A percentile compares a stretch with the other conserved stretches of the same genome.
Evolutionary conservation across 2,329 filamentous ascomycete species (phyloP).

Genomic region (Fusarium setosum): DNA sequence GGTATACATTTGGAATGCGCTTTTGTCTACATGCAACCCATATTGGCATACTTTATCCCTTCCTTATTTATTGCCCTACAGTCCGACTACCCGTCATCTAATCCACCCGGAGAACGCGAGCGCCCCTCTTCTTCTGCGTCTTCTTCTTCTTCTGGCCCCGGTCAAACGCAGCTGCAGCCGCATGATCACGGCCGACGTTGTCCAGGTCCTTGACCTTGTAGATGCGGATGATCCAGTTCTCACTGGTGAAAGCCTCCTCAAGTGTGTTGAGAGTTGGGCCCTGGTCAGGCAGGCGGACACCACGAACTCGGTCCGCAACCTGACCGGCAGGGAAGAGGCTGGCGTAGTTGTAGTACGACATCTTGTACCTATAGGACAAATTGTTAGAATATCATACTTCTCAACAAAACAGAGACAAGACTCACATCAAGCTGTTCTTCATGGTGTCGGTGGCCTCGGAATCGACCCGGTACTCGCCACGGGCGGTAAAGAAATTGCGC

Average conservation of each 20-base stretch:
- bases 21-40: slow-evolving; percentile 48
- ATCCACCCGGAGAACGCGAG: slow-evolving; percentile 78
- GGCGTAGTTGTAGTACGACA: slow-evolving; percentile 99
- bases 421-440: slow-evolving; percentile 99
- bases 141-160: slow-evolving; percentile 88
- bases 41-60: slow-evolving; percentile 34
- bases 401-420: slow-evolving; percentile 22
- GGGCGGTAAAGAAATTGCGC: slow-evolving; percentile 91
- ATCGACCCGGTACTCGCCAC: slow-evolving; percentile 96
- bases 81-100: slow-evolving; percentile 53
- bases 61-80: slow-evolving; percentile 20
- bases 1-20: slow-evolving; percentile 52
- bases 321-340: slow-evolving; percentile 91
- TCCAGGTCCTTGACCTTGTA: slow-evolving; percentile 99
- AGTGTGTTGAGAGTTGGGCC: slow-evolving; percentile 88
- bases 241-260: slow-evolving; percentile 97
- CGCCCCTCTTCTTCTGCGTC: slow-evolving; percentile 76
- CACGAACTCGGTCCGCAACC: slow-evolving; percentile 89
- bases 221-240: slow-evolving; percentile 99
- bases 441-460: slow-evolving; percentile 94
- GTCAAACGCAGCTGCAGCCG: slow-evolving; percentile 75
- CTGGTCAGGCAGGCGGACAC: slow-evolving; percentile 81
- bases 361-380: slow-evolving; percentile 85
- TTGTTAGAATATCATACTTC: slow-evolving; percentile 17
- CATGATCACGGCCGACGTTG: slow-evolving; percentile 92